Evolutionary conservation across 495 filamentous ascomycete species (phyloP).

Genomic region (Penicillium cataractarum): DNA sequence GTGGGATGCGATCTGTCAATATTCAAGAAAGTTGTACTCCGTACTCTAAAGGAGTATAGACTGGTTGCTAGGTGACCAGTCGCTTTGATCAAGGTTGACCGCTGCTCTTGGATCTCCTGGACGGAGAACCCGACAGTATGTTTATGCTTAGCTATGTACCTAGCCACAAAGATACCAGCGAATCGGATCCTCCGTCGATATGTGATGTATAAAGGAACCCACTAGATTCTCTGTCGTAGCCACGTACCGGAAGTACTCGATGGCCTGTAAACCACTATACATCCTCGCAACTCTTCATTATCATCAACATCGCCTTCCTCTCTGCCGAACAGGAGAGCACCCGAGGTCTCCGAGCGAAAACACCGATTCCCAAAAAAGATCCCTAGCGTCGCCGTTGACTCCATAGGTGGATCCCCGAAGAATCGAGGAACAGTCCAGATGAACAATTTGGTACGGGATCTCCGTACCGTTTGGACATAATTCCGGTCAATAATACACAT

Average conservation of each 20-base stretch:
- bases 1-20: slow-evolving; percentile 30
- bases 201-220: neutral
- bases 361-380: slow-evolving; percentile 37
- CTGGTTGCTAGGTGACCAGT: slow-evolving; percentile 36
- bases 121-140: neutral
- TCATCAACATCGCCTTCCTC: neutral
- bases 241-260: neutral
- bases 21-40: neutral
- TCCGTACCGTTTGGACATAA: neutral
- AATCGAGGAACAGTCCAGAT: slow-evolving; percentile 1
- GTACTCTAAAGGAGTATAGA: no score
- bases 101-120: slow-evolving; percentile 16
- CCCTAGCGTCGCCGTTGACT: slow-evolving; percentile 46
- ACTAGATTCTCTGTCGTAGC: neutral
- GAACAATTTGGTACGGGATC: neutral
- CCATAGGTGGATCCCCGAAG: slow-evolving; percentile 23
- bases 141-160: slow-evolving; percentile 3
- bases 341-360: slow-evolving; percentile 26
- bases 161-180: neutral
- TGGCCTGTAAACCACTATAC: no score
- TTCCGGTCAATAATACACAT: neutral
- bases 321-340: neutral
- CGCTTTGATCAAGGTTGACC: slow-evolving; percentile 19
- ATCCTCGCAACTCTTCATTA: neutral
- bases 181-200: slow-evolving; percentile 1